phyloP scores from a whole-genome alignment of 177 flowering plant genomes.

The Vitis hybrid region DNA sequence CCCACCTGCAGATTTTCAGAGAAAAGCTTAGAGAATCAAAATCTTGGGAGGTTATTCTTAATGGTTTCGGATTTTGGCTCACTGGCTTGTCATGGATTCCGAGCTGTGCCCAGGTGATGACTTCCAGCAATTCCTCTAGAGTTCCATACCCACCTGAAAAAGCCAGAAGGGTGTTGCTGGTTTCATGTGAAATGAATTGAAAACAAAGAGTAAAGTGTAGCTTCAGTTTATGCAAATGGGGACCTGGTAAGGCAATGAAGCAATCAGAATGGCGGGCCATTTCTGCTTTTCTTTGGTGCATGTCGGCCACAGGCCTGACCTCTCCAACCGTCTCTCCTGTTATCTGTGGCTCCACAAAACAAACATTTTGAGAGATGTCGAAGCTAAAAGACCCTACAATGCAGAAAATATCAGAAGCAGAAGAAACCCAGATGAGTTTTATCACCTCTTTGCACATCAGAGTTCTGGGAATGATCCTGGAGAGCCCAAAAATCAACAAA shows the following conservation, averaged over 20 bases:
- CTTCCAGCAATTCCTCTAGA: background rate
- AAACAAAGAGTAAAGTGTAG: background rate
- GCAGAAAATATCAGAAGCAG: background rate
- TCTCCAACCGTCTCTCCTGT: constrained; percentile 33
- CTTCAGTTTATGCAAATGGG: background rate
- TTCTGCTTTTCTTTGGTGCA: constrained; percentile 41
- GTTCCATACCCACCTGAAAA: constrained; percentile 40
- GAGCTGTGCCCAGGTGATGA: constrained; percentile 38
- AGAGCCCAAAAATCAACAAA: background rate
- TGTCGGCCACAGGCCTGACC: constrained; percentile 27
- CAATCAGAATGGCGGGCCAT: constrained; percentile 38
- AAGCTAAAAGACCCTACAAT: background rate
- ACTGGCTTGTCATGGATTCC: constrained; percentile 43
- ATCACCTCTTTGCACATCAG: too few relatives aligned
- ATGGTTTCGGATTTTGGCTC: background rate
- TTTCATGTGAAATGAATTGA: background rate
- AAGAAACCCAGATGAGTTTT: too few relatives aligned
- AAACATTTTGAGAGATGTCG: background rate
- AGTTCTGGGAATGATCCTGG: too few relatives aligned
- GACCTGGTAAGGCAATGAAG: constrained; percentile 36
- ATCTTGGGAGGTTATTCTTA: background rate
- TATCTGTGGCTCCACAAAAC: constrained; percentile 11
- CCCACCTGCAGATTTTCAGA: constrained; percentile 28
- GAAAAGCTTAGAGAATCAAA: background rate
- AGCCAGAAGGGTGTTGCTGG: background rate